Evolutionary conservation across 1,284 basidiomycete genomes (phyloP), one percentile per base, ranked within the genome.

Genomic region (Singerocomus rubriflavus): DNA sequence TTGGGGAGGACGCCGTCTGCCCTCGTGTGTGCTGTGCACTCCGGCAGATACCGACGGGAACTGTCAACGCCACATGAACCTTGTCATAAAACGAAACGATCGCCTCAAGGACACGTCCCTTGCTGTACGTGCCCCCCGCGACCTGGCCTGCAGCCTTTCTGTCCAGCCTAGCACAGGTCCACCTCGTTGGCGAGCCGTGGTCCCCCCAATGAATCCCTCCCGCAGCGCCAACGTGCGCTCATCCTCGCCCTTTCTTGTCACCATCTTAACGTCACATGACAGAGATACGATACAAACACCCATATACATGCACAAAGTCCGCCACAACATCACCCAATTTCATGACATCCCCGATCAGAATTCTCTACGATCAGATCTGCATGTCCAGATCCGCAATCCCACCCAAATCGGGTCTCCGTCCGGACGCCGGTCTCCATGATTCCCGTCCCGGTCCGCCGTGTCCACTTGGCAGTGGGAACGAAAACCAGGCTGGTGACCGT

Each of bases 291-390:
- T 5, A 47, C 42, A 61, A 61, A 52, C 29, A 57, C 0, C 29
- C 34, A 32, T 46, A 61, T 44, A 65, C 59, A 60, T 44, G 21
- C 21, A 47, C 53, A 60, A 66, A 66, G 29, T 30, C 54, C 25
- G 46, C 35, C 46, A 56, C 16, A 52, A 60, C 38, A 52, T 46
- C 44, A 25, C 17, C 44, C 54, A 38, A 59, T 48, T 58, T 51
- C 42, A 32, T 34, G 41, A 49, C 53, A 58, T 61, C 45, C 57
- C 64, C 64, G 68, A 66, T 66, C 64, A 66, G 61, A 66, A 70
- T 66, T 70, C 64, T 61, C 51, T 50, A 21, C 51, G 63, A 65
- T 69, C 63, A 50, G 63, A 69, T 68, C 63, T 53, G 34, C 64
- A 37, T 0, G 44, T 16, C 55, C 62, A 53, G 62, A 67, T 65